Base-by-base conservation (phyloP, 805 yeast species). In the Komagataella ulmi region DNA sequence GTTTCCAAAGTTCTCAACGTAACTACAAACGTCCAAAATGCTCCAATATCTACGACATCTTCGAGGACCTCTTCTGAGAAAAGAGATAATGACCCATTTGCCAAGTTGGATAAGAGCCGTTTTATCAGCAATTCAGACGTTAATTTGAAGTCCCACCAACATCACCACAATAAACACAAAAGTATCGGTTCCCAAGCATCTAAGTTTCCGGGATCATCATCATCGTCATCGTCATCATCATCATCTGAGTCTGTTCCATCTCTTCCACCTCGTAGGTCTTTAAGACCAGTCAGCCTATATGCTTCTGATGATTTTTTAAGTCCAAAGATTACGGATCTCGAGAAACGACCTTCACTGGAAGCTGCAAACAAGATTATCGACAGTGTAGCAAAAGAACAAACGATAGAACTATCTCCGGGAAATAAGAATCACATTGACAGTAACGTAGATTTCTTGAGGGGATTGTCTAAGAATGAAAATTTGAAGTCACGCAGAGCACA, bases 381-480 rank as follows among this genome's bases (percentile, higher is more conserved):
- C 5, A 66, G 59, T 1, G 57, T 64, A 54, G 56, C 63, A n/a
- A 60, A 55, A 19, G 65, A 65, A 54, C 68, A 68, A 52, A 60
- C 61, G 44, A 61, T 64, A 3, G 65, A 65, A 47, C 53, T 67
- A 14, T 61, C 68, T 7, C 66, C 70, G 2, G 59, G 56, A 46
- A 58, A 58, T 43, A 58, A 59, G 17, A 56, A 56, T 21, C 60
- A 59, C 23, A 65, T 65, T 30, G 63, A 65, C 54, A 68, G 67
- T 51, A 70, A 67, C 44, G 63, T 71, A 21, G 75, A 67, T 36
- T 72, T 69, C 54, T 52, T 72, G 43, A 67, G 64, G 50, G 62
- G 57, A 23, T 54, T 71, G 19, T 65, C 71, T 10, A 64, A 63
- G n/a, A 67, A 68, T 52, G 67, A 65, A 4, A 59, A 63, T 50